Percentiles rank a stretch among this genome's conserved stretches.
These are phyloP conservation scores for Paramecium biaurelia DNA, from an alignment of 73 alveolate species.

Conservation along the genomic window DNA sequence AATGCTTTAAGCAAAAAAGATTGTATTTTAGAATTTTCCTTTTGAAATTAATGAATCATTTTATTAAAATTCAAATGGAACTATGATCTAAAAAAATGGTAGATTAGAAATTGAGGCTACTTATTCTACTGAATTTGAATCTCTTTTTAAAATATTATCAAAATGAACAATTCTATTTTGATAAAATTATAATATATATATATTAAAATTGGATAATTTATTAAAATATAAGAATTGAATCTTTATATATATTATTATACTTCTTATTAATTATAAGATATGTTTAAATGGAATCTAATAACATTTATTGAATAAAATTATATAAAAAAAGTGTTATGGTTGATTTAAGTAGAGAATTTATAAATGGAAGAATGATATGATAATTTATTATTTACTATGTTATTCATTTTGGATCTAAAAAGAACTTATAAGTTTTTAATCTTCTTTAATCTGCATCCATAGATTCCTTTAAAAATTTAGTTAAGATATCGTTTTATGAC, in stretches of 20 bases:
- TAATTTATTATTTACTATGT: neutral
- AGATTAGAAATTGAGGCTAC: neutral
- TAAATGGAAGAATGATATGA: no score
- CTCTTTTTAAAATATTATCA: neutral
- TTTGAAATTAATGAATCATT: neutral
- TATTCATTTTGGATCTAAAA: neutral
- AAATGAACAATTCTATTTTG: neutral
- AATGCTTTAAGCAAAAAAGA: neutral
- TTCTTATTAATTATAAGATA: no score
- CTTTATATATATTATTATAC: no score
- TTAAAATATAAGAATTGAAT: no score
- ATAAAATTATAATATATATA: neutral
- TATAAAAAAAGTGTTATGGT: no score
- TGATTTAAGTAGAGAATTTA: neutral
- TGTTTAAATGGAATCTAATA: no score
- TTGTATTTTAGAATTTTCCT: neutral
- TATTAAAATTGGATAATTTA: no score
- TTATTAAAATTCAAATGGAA: neutral
- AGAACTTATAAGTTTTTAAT: neutral
- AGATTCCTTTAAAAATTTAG: neutral
- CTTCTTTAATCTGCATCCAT: conserved; percentile 10
- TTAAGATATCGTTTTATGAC: neutral
- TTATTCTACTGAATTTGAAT: neutral
- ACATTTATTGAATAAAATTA: no score
- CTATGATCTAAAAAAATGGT: neutral